Evolutionary conservation across 73 alveolate genomes (phyloP), one percentile per base, ranked within the genome.

Genomic region (Paramecium caudatum): DNA sequence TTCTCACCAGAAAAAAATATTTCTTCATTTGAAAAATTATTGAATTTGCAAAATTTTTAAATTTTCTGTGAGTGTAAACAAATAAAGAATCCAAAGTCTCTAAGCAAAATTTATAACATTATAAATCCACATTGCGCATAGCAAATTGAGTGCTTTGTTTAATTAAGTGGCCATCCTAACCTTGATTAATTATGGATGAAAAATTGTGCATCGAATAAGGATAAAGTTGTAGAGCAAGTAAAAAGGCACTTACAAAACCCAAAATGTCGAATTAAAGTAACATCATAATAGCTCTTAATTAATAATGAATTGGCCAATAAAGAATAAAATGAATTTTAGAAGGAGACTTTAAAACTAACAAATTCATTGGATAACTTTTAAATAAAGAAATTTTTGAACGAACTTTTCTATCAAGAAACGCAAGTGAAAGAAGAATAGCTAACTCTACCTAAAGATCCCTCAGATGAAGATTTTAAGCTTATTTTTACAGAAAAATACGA

Each of bases 161-260:
- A 68, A 68, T 68, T 68, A 25, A 34, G 61, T 33, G 37, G 7
- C 34, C 61, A 68, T 12, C 84, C 84, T n/a, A 13, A 9, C 17
- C 50, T 68, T 13, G 55, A 68, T 25, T 3, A 32, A 32, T 68
- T 68, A 16, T 68, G 25, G 34, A 7, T 68, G 5, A 68, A 30
- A 68, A 15, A 4, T 2, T 32, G 84, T n/a, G 37, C 10, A 10
- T n/a, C 15, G 15, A 43, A 68, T n/a, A 68, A 16, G 37, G 37
- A 68, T 4, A 2, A 68, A 34, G 16, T 55, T 19, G 30, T 27
- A 23, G 80, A 10, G 45, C n/a, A 10, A 21, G 10, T 7, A 55
- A 55, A 27, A 27, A 27, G 45, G 3, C 2, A 10, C 12, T 5
- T 5, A 55, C n/a, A 21, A 55, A 55, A 27, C 30, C 46, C 7